Base-by-base conservation (phyloP, 1,284 basidiomycete species). In the Moesziomyces antarcticus region DNA sequence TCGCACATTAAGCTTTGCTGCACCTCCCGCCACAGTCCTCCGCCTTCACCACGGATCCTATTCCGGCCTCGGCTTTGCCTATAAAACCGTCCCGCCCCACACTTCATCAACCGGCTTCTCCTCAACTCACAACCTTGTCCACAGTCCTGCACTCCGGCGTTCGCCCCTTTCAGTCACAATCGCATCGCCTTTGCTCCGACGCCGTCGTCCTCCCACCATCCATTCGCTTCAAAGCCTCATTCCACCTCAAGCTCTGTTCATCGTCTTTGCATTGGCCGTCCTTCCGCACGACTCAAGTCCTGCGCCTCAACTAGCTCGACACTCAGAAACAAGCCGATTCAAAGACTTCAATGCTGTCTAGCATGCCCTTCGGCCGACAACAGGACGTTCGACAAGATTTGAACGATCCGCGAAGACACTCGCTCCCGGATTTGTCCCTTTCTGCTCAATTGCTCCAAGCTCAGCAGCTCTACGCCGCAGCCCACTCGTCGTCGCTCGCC, bases 391-490 rank as follows among this genome's bases (percentile, higher is more conserved):
- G 50, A 52, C 51, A 37, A 56, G 57, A 52, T 40, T 25, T 44
- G 0, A 37, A 60, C 14, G 64, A 66, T 13, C 24, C 45, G 10
- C 49, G 49, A 13, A 44, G 64, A 24, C 64, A 56, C 41, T 61
- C 57, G 21, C 21, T 56, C 13, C 64, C 64, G 25, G 53, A 50
- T 1, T 25, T 45, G n/a, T 41, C 50, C n/a, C 24, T 61, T 9
- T 57, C 64, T 37, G 57, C 50, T 5, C 64, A 67, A 25, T 30
- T 57, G 16, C 35, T 50, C 16, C 64, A 61, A 53, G 58, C 58
- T 14, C 64, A 56, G 21, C 54, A 61, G 20, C 50, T 67, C n/a
- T 50, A 51, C 44, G 50, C 40, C 14, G 27, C 52, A 20, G 21
- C 35, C 27, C 27, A 44, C 4, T 6, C 35, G 8, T 21, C 51